Evolutionary conservation across 78 protist genomes (phyloP).

Genomic region (Anaeramoeba flamelloides): DNA sequence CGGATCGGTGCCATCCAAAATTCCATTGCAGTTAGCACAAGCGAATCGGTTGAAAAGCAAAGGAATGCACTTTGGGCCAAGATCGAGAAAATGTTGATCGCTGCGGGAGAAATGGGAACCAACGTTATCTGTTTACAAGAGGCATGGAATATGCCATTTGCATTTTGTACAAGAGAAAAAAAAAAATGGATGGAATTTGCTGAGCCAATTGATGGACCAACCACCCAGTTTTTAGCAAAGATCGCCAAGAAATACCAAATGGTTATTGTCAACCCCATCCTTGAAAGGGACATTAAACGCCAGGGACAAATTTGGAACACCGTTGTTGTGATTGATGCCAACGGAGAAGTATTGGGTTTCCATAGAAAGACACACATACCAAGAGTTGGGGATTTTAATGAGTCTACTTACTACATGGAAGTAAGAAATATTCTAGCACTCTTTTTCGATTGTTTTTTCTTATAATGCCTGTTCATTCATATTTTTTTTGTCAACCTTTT

Average conservation of each 20-base stretch:
- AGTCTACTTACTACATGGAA: slow-evolving; percentile 78
- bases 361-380: slow-evolving; percentile 81
- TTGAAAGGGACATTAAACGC: slow-evolving; percentile 63
- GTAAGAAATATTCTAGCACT: too few species aligned
- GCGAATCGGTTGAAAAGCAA: slow-evolving; percentile 55
- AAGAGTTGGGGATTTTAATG: slow-evolving; percentile 86
- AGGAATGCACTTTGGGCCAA: slow-evolving; percentile 38
- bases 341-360: slow-evolving; percentile 59
- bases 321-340: slow-evolving; percentile 52
- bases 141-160: slow-evolving; percentile 73
- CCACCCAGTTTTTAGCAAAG: slow-evolving; percentile 29
- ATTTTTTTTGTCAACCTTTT: too few species aligned
- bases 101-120: slow-evolving; percentile 61
- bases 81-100: slow-evolving; percentile 46
- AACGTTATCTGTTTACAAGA: slow-evolving; percentile 78
- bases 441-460: too few species aligned
- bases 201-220: slow-evolving; percentile 52
- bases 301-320: slow-evolving; percentile 64
- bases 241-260: slow-evolving; percentile 54
- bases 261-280: slow-evolving; percentile 77
- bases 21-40: slow-evolving; percentile 45
- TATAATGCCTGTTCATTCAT: too few species aligned
- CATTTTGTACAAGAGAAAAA: slow-evolving; percentile 75
- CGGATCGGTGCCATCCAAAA: slow-evolving; percentile 66
- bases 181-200: slow-evolving; percentile 74